Evolutionary conservation across 2,329 filamentous ascomycete species (phyloP), one percentile per base, ranked within the genome.

Genomic region (Cryphonectria radicalis): DNA sequence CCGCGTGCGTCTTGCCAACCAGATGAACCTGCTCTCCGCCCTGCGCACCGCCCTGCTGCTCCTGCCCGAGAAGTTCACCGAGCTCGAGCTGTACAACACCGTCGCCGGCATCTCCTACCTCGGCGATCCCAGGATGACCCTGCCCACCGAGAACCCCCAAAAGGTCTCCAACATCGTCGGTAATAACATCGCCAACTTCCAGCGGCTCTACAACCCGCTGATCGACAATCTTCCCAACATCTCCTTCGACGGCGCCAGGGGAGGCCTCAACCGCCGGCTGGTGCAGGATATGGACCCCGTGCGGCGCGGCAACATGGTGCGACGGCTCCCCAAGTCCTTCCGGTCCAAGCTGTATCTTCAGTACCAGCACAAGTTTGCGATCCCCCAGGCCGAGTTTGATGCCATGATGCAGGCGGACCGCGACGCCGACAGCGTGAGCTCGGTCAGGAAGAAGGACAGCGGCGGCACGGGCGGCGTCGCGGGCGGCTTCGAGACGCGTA

Each of bases 111-210:
- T 99, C 75, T 97, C 93, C 78, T 99, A 99, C 80, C 89, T 97
- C 75, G 96, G 96, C 46, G 96, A 99, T 78, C 94, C 95, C n/a
- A 93, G 96, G 74, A 99, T 99, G 96, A 86, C 90, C 1, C 87
- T 98, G 59, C 92, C 93, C 2, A 93, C 93, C 0, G 96, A 99
- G 80, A 93, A 98, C 78, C 94, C 93, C 43, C 90, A 90, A 78
- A 99, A 99, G 82, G 94, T 99, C 28, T 87, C 89, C 76, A 98
- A 98, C 80, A 99, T 99, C 76, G 96, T 99, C 42, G 90, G 90
- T 63, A 91, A 97, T 78, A 97, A 99, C 81, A 89, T 98, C 78
- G 85, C 92, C 53, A 95, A 97, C 79, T 99, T 99, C 85, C 90
- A 96, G 46, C 90, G 93, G 5, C 88, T 99, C 0, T 99, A 99